Evolutionary conservation across 192 early-diverging fungal genomes (phyloP).

Genomic region (Rhizoclosmatium sp.): DNA sequence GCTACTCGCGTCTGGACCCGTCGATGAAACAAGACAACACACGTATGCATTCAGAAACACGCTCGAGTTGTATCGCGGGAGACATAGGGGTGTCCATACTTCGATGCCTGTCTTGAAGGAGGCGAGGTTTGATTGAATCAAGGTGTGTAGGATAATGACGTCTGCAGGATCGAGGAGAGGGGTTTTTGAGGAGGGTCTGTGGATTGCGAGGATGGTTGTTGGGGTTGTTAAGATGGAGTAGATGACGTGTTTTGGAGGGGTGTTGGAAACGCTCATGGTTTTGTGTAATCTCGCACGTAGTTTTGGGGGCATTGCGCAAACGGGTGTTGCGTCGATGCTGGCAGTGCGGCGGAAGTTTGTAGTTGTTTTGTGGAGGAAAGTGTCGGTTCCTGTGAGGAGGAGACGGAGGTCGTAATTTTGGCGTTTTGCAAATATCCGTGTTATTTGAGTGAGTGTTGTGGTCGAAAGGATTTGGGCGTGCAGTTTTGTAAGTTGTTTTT

Average conservation of each 20-base stretch:
- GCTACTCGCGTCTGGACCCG: not conserved
- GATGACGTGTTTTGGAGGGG: slow-evolving; percentile 57
- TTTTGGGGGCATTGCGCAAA: slow-evolving; percentile 70
- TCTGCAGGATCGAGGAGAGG: slow-evolving; percentile 84
- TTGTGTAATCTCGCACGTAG: slow-evolving; percentile 76
- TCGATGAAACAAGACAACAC: slow-evolving; percentile 69
- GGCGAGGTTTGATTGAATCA: slow-evolving; percentile 74
- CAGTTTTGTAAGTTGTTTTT: slow-evolving; percentile 78
- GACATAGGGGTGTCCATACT: slow-evolving; percentile 93
- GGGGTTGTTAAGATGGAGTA: slow-evolving; percentile 70
- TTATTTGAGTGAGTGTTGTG: slow-evolving; percentile 80
- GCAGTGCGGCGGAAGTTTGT: slow-evolving; percentile 74
- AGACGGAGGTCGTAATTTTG: slow-evolving; percentile 88
- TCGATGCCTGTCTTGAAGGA: slow-evolving; percentile 76
- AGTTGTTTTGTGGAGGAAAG: slow-evolving; percentile 80
- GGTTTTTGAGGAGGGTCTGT: slow-evolving; percentile 71
- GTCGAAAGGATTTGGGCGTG: slow-evolving; percentile 88
- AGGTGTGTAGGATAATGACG: slow-evolving; percentile 81
- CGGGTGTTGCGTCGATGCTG: slow-evolving; percentile 78
- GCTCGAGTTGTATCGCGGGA: slow-evolving; percentile 85
- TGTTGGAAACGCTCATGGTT: slow-evolving; percentile 60
- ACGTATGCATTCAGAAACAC: slow-evolving; percentile 91
- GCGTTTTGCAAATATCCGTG: slow-evolving; percentile 84
- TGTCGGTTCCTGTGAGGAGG: slow-evolving; percentile 80
- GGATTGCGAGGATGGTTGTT: slow-evolving; percentile 69